Conservation (phyloP, 148 eudicot species). For the Rhododendron molle region DNA sequence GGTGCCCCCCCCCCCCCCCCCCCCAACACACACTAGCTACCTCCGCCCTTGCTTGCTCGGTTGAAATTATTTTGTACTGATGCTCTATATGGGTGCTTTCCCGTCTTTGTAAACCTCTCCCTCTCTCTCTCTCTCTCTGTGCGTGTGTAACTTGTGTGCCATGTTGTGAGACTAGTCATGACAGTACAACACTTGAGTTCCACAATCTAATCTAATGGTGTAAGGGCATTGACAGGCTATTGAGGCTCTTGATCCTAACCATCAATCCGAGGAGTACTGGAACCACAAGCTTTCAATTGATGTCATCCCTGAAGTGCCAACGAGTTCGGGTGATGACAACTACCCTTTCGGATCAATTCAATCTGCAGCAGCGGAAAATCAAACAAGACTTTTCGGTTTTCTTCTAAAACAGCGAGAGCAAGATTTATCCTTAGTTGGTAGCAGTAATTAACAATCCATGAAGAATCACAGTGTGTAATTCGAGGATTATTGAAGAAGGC, state of each 20-base stretch:
- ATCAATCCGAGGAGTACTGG: slow-evolving; percentile 47
- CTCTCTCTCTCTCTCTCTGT: not conserved
- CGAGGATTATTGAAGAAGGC: slow-evolving; percentile 33
- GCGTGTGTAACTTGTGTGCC: not conserved
- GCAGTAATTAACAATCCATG: slow-evolving; percentile 9
- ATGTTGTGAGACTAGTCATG: not conserved
- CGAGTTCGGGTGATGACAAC: not conserved
- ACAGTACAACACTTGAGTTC: not conserved
- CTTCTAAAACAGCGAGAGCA: slow-evolving; percentile 1
- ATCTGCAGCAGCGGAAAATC: slow-evolving; percentile 8
- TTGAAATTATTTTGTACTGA: not conserved
- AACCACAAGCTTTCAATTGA: slow-evolving; percentile 17
- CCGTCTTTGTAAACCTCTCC: not conserved
- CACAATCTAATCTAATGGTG: not conserved
- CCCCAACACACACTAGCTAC: no score
- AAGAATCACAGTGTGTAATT: slow-evolving; percentile 11
- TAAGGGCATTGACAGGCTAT: slow-evolving; percentile 30
- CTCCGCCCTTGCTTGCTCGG: not conserved
- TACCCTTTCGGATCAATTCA: slow-evolving; percentile 8
- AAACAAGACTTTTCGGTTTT: slow-evolving; percentile 1
- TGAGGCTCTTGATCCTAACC: slow-evolving; percentile 49
- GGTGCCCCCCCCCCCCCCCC: no score
- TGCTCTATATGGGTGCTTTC: not conserved
- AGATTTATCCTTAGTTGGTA: not conserved
- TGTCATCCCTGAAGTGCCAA: not conserved